Percentiles rank a stretch among this genome's conserved stretches.
These are phyloP conservation scores for Cladosporium halotolerans DNA, from an alignment of 2,329 filamentous ascomycete species.

Conservation along the genomic window DNA sequence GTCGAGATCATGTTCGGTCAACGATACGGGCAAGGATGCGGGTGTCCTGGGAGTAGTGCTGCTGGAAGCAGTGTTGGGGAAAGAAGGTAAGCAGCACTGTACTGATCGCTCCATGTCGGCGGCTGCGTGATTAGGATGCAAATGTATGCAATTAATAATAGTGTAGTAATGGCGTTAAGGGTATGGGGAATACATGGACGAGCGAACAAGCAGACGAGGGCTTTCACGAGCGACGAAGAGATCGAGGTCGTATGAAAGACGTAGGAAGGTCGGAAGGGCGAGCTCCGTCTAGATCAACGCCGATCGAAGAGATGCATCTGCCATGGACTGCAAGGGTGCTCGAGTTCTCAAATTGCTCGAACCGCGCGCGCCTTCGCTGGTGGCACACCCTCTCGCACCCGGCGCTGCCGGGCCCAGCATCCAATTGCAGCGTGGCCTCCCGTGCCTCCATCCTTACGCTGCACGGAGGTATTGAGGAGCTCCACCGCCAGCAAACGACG, in stretches of 20 bases:
- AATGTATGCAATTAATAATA: neutral
- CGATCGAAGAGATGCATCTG: constrained; percentile 2
- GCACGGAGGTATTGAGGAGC: constrained; percentile 5
- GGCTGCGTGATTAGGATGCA: neutral
- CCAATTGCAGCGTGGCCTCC: neutral
- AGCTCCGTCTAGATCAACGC: neutral
- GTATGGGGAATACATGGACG: neutral
- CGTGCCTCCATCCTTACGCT: neutral
- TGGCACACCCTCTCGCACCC: neutral
- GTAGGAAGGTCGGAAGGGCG: too few species aligned
- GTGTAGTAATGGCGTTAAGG: neutral
- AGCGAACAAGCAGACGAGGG: neutral
- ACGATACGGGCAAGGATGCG: constrained; percentile 6
- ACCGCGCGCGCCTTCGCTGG: neutral
- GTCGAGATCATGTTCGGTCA: constrained; percentile 6
- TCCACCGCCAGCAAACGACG: neutral
- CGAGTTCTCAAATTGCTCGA: neutral
- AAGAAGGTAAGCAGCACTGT: constrained; percentile 2
- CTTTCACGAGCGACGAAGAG: too few species aligned
- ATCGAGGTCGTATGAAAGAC: too few species aligned
- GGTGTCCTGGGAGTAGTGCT: constrained; percentile 2
- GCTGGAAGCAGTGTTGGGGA: constrained; percentile 3
- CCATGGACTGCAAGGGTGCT: neutral
- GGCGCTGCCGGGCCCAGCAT: neutral
- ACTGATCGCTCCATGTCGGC: constrained; percentile 9